A percentile compares a stretch with the other conserved stretches of the same genome.
phyloP scores from a whole-genome alignment of 2,329 filamentous ascomycete species.

The Albifimbria verrucaria region DNA sequence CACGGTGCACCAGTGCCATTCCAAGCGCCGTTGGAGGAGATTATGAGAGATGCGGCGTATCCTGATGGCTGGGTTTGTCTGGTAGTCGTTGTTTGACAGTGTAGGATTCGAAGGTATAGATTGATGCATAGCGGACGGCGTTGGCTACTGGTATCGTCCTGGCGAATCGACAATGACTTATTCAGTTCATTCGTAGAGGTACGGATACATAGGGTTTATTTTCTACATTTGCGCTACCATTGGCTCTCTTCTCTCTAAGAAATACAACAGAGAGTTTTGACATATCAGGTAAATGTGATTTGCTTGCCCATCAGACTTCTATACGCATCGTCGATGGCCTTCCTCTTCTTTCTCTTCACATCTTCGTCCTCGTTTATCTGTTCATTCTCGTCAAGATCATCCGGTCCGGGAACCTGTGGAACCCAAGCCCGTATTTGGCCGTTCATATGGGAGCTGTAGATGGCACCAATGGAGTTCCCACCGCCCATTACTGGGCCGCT shows the following conservation, averaged over 20 bases:
- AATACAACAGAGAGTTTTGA: too few species aligned
- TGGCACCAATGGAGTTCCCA: constrained; percentile 45
- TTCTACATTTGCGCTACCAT: too few species aligned
- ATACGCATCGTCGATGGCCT: constrained; percentile 77
- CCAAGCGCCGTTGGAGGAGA: constrained; percentile 72
- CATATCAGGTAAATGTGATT: constrained; percentile 55
- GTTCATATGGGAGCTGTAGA: constrained; percentile 82
- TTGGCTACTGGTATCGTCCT: background rate
- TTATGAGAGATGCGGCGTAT: constrained; percentile 81
- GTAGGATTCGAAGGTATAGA: constrained; percentile 9
- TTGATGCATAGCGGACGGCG: constrained; percentile 11
- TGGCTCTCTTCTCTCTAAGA: too few species aligned
- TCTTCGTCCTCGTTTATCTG: constrained; percentile 39
- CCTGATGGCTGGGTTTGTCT: constrained; percentile 90
- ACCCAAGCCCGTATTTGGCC: constrained; percentile 81
- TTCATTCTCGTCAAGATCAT: constrained; percentile 47
- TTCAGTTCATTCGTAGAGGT: too few species aligned
- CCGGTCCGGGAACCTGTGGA: constrained; percentile 52
- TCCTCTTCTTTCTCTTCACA: constrained; percentile 61
- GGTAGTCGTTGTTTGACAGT: constrained; percentile 62
- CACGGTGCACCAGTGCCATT: constrained; percentile 86
- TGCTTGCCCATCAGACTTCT: constrained; percentile 69
- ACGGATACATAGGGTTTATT: too few species aligned
- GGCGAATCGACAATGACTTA: too few species aligned
- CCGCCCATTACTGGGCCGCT: constrained; percentile 60